Evolutionary conservation across 768 basidiomycete species (phyloP), one percentile per base, ranked within the genome.

Genomic region (Pilatotrama ljubarskyi): DNA sequence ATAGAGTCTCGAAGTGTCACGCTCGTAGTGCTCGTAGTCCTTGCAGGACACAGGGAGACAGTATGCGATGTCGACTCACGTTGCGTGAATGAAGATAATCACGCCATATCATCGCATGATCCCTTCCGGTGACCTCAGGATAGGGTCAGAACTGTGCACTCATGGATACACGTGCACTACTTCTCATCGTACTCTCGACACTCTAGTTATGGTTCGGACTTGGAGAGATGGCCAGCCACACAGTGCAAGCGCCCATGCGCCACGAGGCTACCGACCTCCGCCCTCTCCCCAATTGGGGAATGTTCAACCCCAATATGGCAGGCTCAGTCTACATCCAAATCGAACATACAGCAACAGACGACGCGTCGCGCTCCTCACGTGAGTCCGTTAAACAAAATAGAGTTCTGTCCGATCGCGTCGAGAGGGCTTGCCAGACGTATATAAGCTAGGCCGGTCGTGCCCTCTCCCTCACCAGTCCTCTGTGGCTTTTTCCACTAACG

Each of bases 381-480:
- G 55, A 48, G 46, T 13, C 15, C 26, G 24, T 56, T 48, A 36
- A 56, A 55, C 55, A 41, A 41, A 49, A 48, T 36, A 48, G 20
- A 20, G 55, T 56, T 56, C 55, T 36, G 36, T 56, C 55, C 55
- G 55, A 56, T 49, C 55, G 55, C 46, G 46, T 48, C 46, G 9
- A 26, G 42, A n/a, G 17, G 17, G 29, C 17, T 10, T 20, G 32
- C n/a, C 2, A 17, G 20, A 22, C 26, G 15, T 22, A 44, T 44
- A 54, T 43, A 54, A 54, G 2, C 42, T 29, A 13, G 29, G 17
- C 37, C 6, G 17, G 7, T 22, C 46, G 17, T 3, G 24, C 37
- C 24, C 46, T 44, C 25, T 22, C 37, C 42, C 41, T 9, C 7
- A 15, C 8, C 22, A 15, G 15, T 37, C 7, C 3, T 10, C n/a